A percentile compares a stretch with the other conserved stretches of the same genome.
Evolutionary conservation across 306 rosid species (phyloP).

Genomic region (Corylus avellana): DNA sequence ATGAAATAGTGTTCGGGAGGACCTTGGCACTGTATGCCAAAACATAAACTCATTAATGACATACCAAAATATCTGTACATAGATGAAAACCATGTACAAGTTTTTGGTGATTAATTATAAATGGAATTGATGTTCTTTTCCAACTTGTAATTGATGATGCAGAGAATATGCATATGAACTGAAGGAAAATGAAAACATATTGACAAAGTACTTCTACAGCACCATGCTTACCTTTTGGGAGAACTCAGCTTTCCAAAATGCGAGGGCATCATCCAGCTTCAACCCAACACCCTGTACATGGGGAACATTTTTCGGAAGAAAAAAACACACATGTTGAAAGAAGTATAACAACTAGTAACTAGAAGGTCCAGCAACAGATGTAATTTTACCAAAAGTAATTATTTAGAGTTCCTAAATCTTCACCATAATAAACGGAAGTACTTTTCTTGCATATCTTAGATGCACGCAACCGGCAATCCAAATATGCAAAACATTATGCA

Average conservation of each 20-base stretch:
- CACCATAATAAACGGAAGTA: not conserved
- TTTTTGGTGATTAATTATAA: not conserved
- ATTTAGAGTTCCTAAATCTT: not conserved
- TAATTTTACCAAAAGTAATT: not conserved
- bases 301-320: conserved; percentile 22
- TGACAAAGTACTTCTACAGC: conserved; percentile 5
- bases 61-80: not conserved
- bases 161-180: not conserved
- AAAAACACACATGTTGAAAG: not conserved
- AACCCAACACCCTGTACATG: conserved; percentile 81
- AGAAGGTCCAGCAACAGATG: not conserved
- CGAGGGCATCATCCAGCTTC: conserved; percentile 92
- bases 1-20: conserved; percentile 18
- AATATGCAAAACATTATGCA: not conserved
- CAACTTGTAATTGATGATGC: not conserved
- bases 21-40: conserved; percentile 2
- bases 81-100: not conserved
- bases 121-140: not conserved
- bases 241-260: conserved; percentile 94
- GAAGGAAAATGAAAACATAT: not conserved
- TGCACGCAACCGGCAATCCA: not conserved
- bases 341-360: not conserved
- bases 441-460: not conserved
- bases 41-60: not conserved
- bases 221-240: conserved; percentile 63